Evolutionary conservation across 305 asterid genomes (phyloP).

Genomic region (Fraxinus albicans): DNA sequence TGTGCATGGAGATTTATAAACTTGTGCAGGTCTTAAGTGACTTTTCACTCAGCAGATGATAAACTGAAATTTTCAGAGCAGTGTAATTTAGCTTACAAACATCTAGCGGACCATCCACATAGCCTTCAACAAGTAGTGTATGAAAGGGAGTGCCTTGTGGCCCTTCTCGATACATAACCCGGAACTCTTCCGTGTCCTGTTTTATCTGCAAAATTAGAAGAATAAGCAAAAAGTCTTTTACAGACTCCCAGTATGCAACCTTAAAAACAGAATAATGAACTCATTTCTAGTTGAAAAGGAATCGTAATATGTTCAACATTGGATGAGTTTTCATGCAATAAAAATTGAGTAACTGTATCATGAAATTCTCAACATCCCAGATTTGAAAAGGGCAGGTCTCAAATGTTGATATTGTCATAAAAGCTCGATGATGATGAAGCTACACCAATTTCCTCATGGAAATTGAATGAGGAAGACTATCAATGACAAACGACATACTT

Average conservation of each 20-base stretch:
- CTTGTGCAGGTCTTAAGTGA: not conserved
- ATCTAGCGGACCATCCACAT: slow-evolving; percentile 82
- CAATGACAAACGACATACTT: slow-evolving; percentile 40
- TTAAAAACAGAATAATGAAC: not conserved
- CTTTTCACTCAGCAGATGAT: not conserved
- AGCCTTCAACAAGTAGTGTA: slow-evolving; percentile 80
- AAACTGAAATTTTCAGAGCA: not conserved
- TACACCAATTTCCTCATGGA: not conserved
- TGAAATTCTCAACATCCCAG: not conserved
- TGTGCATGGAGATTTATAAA: not conserved
- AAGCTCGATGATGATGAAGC: not conserved
- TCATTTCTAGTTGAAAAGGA: not conserved
- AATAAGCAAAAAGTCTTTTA: not conserved
- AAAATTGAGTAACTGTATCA: not conserved
- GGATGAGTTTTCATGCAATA: not conserved
- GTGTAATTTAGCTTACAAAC: slow-evolving; percentile 63
- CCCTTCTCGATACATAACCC: slow-evolving; percentile 93
- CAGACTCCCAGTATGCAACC: not conserved
- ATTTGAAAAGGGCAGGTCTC: not conserved
- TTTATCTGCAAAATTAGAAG: slow-evolving; percentile 51
- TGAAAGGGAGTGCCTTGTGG: slow-evolving; percentile 86
- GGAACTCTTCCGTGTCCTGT: slow-evolving; percentile 76
- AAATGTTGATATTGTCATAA: not conserved
- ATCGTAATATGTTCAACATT: not conserved
- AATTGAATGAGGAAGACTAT: slow-evolving; percentile 4